A percentile compares a stretch with the other conserved stretches of the same genome.
phyloP scores from a whole-genome alignment of 1,284 basidiomycete species.

The Apiotrichum veenhuisii region DNA sequence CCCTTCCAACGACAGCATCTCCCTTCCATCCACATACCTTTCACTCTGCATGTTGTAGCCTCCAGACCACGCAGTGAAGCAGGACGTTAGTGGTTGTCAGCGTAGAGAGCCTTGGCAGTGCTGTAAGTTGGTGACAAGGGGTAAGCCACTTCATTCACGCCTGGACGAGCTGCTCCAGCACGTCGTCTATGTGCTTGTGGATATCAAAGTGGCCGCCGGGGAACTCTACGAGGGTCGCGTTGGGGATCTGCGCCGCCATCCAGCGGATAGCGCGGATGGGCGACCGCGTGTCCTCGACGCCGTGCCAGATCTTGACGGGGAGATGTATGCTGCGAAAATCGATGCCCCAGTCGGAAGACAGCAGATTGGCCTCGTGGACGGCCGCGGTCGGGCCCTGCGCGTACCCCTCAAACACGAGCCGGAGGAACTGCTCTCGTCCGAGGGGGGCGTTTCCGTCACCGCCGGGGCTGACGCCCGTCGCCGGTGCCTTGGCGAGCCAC shows the following conservation, averaged over 20 bases:
- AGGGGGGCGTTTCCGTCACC: neutral
- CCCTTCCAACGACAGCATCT: no score
- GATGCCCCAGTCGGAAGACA: slow-evolving; percentile 11
- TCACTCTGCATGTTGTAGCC: no score
- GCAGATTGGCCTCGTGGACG: slow-evolving; percentile 11
- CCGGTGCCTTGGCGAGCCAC: neutral
- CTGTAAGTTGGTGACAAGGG: no score
- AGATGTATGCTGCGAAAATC: neutral
- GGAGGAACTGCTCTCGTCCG: neutral
- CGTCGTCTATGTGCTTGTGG: neutral
- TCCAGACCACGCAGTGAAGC: no score
- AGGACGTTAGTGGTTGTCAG: no score
- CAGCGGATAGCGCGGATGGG: slow-evolving; percentile 5
- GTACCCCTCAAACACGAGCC: slow-evolving; percentile 6
- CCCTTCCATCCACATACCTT: no score
- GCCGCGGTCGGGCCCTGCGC: slow-evolving; percentile 2
- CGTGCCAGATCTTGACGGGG: slow-evolving; percentile 13
- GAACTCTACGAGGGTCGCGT: neutral
- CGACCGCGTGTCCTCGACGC: slow-evolving; percentile 1
- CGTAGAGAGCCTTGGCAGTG: no score
- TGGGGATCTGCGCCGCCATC: slow-evolving; percentile 10
- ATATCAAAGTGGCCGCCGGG: slow-evolving; percentile 11
- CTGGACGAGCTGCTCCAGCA: neutral
- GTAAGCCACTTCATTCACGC: no score
- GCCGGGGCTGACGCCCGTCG: neutral